phyloP scores from a whole-genome alignment of 768 basidiomycete genomes.

The Russula brevipes region DNA sequence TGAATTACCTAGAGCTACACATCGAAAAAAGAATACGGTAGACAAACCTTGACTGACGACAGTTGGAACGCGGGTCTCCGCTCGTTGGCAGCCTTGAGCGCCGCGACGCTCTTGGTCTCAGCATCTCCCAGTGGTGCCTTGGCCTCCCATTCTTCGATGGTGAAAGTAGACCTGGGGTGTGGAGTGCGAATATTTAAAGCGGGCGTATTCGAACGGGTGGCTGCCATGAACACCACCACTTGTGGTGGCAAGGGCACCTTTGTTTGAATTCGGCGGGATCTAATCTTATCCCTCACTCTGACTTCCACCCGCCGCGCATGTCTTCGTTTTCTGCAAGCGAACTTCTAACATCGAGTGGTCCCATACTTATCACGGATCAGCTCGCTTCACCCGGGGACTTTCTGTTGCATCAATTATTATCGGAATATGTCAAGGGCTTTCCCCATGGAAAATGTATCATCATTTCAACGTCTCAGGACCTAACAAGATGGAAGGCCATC shows the following conservation, averaged over 20 bases:
- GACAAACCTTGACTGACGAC: constrained; percentile 59
- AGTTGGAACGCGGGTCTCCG: constrained; percentile 45
- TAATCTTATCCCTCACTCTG: constrained; percentile 5
- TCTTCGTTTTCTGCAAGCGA: constrained; percentile 45
- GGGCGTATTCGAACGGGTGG: constrained; percentile 23
- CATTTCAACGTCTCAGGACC: constrained; percentile 52
- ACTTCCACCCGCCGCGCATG: constrained; percentile 29
- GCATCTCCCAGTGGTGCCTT: constrained; percentile 70
- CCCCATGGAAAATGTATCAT: constrained; percentile 40
- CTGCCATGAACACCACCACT: constrained; percentile 17
- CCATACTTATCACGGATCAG: constrained; percentile 65
- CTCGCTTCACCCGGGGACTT: constrained; percentile 70
- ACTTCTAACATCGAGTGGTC: constrained; percentile 44
- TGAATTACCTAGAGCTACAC: neutral
- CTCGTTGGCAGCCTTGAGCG: constrained; percentile 58
- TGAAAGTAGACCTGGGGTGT: constrained; percentile 46
- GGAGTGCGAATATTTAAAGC: constrained; percentile 26
- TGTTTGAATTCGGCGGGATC: neutral
- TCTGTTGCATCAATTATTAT: constrained; percentile 52
- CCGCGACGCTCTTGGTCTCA: constrained; percentile 59
- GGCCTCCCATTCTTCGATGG: constrained; percentile 88
- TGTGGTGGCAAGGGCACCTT: neutral
- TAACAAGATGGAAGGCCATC: constrained; percentile 58
- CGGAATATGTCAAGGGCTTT: constrained; percentile 45
- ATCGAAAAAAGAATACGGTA: no score